These are phyloP conservation scores for Pistacia integerrima DNA, from an alignment of 345 rosid species.

Conservation along the genomic window DNA sequence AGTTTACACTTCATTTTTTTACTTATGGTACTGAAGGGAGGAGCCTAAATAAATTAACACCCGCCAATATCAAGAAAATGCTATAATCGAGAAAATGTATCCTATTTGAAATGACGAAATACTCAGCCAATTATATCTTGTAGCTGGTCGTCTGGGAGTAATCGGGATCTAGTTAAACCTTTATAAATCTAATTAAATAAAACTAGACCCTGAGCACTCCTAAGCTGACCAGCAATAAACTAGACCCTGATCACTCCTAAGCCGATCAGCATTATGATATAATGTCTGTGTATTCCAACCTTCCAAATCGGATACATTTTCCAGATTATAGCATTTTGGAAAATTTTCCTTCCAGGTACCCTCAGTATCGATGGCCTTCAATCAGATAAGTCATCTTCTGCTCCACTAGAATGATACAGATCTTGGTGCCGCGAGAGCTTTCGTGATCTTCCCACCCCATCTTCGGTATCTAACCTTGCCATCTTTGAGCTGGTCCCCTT, in stretches of 20 bases:
- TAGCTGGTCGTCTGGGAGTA: no score
- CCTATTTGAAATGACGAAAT: background rate
- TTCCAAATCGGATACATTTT: background rate
- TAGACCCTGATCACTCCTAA: no score
- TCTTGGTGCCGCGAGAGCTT: conserved; percentile 42
- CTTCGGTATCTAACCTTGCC: conserved; percentile 39
- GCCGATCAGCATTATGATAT: no score
- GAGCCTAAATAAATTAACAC: no score
- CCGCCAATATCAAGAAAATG: no score
- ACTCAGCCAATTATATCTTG: background rate
- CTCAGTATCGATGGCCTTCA: conserved; percentile 30
- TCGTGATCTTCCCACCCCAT: conserved; percentile 53
- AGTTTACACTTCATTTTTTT: no score
- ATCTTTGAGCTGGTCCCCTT: conserved; percentile 56
- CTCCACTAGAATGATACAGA: conserved; percentile 56
- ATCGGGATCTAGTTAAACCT: no score
- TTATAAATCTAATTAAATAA: no score
- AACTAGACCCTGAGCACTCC: background rate
- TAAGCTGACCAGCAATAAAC: no score
- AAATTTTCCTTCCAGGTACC: background rate
- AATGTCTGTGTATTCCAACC: background rate
- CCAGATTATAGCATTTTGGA: background rate
- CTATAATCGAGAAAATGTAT: no score
- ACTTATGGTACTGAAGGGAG: no score
- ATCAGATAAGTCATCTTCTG: conserved; percentile 76